Conservation (phyloP, 2,329 filamentous ascomycete genomes). For the Fusarium fujikuroi region DNA sequence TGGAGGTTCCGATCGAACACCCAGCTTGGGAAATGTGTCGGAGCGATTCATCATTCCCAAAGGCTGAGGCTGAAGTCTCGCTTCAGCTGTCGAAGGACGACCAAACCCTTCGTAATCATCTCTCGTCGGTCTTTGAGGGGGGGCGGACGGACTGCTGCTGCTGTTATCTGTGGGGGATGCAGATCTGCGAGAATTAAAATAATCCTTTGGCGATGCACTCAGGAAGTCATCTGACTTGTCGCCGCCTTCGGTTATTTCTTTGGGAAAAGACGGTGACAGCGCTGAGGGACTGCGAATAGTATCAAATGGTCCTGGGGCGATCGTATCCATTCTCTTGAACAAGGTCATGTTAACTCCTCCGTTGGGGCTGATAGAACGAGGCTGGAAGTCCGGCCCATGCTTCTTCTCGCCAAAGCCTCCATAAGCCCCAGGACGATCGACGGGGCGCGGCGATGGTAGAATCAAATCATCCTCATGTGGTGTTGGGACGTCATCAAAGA, state of each 20-base stretch:
- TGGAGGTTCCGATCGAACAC: conserved; percentile 51
- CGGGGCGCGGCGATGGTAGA: conserved; percentile 50
- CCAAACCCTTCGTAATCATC: conserved; percentile 70
- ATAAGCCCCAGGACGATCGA: conserved; percentile 59
- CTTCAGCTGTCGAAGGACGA: conserved; percentile 54
- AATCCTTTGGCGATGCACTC: conserved; percentile 33
- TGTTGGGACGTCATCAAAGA: conserved; percentile 57
- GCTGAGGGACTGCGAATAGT: conserved; percentile 52
- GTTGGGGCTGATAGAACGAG: conserved; percentile 40
- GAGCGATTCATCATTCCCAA: conserved; percentile 57
- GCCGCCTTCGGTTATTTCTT: conserved; percentile 17
- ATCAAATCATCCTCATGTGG: conserved; percentile 55
- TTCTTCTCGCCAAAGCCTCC: conserved; percentile 58
- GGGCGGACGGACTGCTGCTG: conserved; percentile 46
- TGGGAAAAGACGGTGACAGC: conserved; percentile 50
- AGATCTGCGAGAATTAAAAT: conserved; percentile 20
- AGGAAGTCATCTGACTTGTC: conserved; percentile 37
- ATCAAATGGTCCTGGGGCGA: conserved; percentile 75
- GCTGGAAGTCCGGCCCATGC: conserved; percentile 34
- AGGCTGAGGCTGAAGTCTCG: conserved; percentile 50
- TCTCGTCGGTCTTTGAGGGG: conserved; percentile 57
- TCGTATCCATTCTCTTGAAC: conserved; percentile 71
- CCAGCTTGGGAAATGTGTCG: conserved; percentile 63
- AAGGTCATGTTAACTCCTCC: conserved; percentile 51
- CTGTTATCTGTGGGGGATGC: conserved; percentile 17